Base-by-base conservation (phyloP, 2,329 filamentous ascomycete genomes). In the Fusarium nygamai region DNA sequence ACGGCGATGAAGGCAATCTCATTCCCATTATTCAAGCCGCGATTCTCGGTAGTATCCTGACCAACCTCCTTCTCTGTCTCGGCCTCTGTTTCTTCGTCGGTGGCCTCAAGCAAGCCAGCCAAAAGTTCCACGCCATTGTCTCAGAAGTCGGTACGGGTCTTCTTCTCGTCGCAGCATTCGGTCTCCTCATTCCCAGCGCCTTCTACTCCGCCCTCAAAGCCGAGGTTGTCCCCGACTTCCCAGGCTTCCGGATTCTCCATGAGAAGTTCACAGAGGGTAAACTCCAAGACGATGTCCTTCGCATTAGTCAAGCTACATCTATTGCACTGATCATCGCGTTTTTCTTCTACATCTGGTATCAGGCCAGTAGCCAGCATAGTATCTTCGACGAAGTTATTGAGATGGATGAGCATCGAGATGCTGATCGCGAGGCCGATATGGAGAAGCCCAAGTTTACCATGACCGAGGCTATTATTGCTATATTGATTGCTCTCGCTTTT, bases 31-130 rank as follows among this genome's bases (percentile, higher is more conserved):
- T 93, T 58, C 88, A 92, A 78, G 91, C 91, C 61, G 91, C 92
- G 8, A 92, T 93, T 58, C 84, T 93, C 1, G 91, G 92, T 19
- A 92, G 90, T 5, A 92, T 93, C 50, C 78, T 93, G 57, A 91
- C 92, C 19, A 93, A 93, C 53, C 80, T 93, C 36, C 82, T 93
- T 16, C 86, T 93, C 3, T 93, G 92, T 71, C 82, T 93, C 34
- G 92, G 92, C 0, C 80, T 89, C 36, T 93, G 92, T 79, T 93
- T 93, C 82, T 88, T 92, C 61, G 85, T 89, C 20, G 92, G 92
- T 33, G 92, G 92, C 10, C 77, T 93, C 20, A 85, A 85, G 54
- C 86, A 88, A 46, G 84, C 89, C 17, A 87, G 88, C 68, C 88
- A 92, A 73, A 85, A 85, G 39, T 93, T 93, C 80, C 89, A 92